Conservation (phyloP, 805 yeast genomes). For the Saturnispora kantuleensis region DNA sequence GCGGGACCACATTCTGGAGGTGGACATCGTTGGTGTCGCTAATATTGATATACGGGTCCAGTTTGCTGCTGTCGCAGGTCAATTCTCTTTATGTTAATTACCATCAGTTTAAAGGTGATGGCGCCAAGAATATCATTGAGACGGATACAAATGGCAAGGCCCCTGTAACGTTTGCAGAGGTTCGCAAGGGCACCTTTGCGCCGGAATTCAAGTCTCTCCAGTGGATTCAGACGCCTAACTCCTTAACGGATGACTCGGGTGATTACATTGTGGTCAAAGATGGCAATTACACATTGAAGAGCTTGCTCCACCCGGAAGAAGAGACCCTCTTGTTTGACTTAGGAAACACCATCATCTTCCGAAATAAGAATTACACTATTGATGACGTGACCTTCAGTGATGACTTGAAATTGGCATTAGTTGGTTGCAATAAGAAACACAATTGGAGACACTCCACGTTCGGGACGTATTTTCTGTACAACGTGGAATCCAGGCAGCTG, state of each 20-base stretch:
- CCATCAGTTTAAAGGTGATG: not conserved
- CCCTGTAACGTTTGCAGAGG: conserved; percentile 32
- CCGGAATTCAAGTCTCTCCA: conserved; percentile 50
- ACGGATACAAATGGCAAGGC: conserved; percentile 9
- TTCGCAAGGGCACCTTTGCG: conserved; percentile 46
- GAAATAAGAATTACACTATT: conserved; percentile 34
- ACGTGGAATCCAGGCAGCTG: conserved; percentile 28
- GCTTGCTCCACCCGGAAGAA: conserved; percentile 35
- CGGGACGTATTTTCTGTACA: conserved; percentile 53
- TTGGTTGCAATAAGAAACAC: conserved; percentile 51
- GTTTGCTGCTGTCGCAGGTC: conserved; percentile 13
- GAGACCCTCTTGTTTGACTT: conserved; percentile 36
- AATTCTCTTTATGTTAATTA: conserved; percentile 5
- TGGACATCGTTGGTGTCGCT: conserved; percentile 2
- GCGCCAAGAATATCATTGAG: not conserved
- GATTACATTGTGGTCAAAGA: conserved; percentile 46
- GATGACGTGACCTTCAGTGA: conserved; percentile 57
- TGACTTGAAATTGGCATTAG: conserved; percentile 45
- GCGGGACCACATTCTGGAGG: conserved; percentile 1
- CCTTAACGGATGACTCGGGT: conserved; percentile 49
- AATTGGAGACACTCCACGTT: conserved; percentile 69
- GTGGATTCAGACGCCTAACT: conserved; percentile 53
- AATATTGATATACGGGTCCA: conserved; percentile 18
- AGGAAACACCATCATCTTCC: conserved; percentile 35
- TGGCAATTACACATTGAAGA: conserved; percentile 46